Conservation (phyloP, 441 rosid species). For the Biscutella auriculata region DNA sequence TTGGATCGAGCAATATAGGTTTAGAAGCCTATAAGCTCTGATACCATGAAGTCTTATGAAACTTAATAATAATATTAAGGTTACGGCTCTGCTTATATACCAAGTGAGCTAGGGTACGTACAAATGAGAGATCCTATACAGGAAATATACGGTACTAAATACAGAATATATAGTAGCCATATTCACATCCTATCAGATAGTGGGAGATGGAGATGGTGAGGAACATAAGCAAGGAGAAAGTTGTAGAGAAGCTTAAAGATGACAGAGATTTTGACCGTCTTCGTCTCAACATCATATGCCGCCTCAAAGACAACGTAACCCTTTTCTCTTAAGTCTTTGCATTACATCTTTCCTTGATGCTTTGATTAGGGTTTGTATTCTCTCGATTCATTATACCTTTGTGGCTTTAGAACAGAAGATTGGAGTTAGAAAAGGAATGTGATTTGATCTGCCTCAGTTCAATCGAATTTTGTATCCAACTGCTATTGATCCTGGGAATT, state of each 20-base stretch:
- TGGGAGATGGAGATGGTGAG: slow-evolving; percentile 9
- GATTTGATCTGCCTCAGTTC: neutral
- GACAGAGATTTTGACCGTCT: slow-evolving; percentile 90
- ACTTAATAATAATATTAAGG: no score
- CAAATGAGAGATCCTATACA: no score
- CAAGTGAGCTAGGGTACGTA: no score
- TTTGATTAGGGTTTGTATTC: slow-evolving; percentile 13
- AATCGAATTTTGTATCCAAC: no score
- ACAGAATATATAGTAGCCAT: no score
- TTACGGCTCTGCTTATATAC: no score
- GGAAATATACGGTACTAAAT: no score
- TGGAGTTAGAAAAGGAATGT: no score
- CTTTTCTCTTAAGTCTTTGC: neutral
- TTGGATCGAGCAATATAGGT: no score
- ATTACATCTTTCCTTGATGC: neutral
- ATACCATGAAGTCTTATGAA: no score
- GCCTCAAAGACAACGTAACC: slow-evolving; percentile 63
- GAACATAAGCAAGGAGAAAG: slow-evolving; percentile 42
- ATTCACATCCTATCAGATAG: no score
- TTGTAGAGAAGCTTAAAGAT: slow-evolving; percentile 70
- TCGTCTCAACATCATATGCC: slow-evolving; percentile 81
- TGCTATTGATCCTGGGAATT: neutral
- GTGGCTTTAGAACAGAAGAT: neutral
- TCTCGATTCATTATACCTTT: neutral
- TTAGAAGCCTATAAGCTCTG: no score